A percentile compares a stretch with the other conserved stretches of the same genome.
Conservation (phyloP, 2,329 filamentous ascomycete species). For the Cladophialophora carrionii region DNA sequence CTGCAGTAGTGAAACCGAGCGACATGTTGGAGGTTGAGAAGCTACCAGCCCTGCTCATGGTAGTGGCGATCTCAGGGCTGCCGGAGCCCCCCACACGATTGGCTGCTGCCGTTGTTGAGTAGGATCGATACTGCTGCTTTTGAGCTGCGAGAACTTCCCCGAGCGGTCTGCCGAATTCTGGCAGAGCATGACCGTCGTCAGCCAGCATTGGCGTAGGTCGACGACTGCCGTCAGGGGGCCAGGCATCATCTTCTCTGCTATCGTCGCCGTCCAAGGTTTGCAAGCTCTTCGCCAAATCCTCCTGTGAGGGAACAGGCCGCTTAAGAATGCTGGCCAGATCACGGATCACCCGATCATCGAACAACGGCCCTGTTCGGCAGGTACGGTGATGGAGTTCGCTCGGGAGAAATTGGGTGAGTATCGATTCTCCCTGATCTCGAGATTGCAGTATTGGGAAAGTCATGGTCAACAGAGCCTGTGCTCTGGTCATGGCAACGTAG, state of each 20-base stretch:
- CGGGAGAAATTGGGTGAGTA: constrained; percentile 73
- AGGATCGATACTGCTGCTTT: constrained; percentile 5
- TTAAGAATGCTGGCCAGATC: constrained; percentile 73
- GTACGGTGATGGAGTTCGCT: constrained; percentile 55
- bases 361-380: constrained; percentile 69
- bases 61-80: constrained; percentile 57
- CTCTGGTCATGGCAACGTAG: constrained; percentile 96
- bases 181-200: constrained; percentile 31
- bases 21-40: constrained; percentile 45
- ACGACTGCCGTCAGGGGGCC: constrained; percentile 64
- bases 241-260: constrained; percentile 67
- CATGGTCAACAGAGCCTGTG: constrained; percentile 81
- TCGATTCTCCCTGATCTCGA: constrained; percentile 62
- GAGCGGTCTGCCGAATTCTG: constrained; percentile 27
- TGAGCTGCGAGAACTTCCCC: constrained; percentile 23
- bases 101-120: constrained; percentile 4
- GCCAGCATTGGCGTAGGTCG: constrained; percentile 43
- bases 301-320: constrained; percentile 62
- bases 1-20: constrained; percentile 65
- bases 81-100: neutral
- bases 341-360: constrained; percentile 65
- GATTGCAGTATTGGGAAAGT: constrained; percentile 75
- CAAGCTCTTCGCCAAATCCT: constrained; percentile 57
- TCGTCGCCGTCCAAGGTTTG: constrained; percentile 49
- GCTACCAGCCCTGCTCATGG: constrained; percentile 59